Evolutionary conservation across 768 basidiomycete species (phyloP).

Genomic region (Brasilioporus rufonigricans): DNA sequence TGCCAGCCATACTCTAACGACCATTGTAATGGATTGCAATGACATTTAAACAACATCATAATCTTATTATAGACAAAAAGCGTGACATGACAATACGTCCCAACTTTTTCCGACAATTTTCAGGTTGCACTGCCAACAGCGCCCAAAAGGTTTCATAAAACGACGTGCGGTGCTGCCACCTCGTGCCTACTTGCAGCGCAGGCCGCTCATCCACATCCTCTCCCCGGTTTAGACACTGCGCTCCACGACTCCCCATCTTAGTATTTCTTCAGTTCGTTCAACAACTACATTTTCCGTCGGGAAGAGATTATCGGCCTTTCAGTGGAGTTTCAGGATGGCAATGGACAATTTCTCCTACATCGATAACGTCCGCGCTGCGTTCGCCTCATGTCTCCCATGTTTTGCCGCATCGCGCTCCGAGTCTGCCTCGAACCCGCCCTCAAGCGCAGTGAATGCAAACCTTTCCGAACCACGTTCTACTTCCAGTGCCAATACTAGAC

Average conservation of each 20-base stretch:
- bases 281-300: neutral
- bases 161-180: neutral
- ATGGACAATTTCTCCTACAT: conserved; percentile 59
- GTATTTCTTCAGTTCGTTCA: neutral
- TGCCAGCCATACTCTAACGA: too few relatives aligned
- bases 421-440: conserved; percentile 17
- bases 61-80: too few relatives aligned
- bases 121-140: too few relatives aligned
- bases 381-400: conserved; percentile 61
- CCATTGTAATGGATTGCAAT: too few relatives aligned
- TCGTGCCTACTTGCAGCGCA: neutral
- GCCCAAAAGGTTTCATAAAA: too few relatives aligned
- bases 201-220: neutral
- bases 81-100: too few relatives aligned
- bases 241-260: neutral
- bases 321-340: neutral
- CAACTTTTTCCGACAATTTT: too few relatives aligned
- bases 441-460: conserved; percentile 3
- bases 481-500: conserved; percentile 1
- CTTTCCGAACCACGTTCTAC: conserved; percentile 28
- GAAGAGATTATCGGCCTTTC: neutral
- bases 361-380: conserved; percentile 56
- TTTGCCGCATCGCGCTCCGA: conserved; percentile 40
- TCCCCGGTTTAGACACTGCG: too few relatives aligned
- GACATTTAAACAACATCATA: too few relatives aligned